Conservation (phyloP, 768 basidiomycete species). For the Rubroboletus pulcherrimus region DNA sequence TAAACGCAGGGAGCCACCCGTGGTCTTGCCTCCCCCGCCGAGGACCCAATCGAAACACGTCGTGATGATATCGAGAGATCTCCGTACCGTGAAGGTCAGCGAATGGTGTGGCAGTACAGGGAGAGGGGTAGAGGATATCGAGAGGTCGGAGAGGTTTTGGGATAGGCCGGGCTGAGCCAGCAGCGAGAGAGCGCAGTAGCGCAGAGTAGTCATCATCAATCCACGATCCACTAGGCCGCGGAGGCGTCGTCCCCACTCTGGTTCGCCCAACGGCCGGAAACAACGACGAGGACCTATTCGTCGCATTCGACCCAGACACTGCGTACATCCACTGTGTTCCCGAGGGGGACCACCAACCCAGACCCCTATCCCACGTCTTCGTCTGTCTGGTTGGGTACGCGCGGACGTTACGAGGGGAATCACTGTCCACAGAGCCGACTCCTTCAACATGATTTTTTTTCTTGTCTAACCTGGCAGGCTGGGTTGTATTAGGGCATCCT, state of each 20-base stretch:
- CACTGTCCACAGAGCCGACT: constrained; percentile 19
- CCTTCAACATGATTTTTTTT: constrained; percentile 12
- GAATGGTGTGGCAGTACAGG: not conserved
- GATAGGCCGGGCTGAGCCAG: too few species aligned
- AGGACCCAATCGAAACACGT: constrained; percentile 27
- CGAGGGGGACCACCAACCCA: constrained; percentile 40
- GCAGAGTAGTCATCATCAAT: too few species aligned
- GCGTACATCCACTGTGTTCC: constrained; percentile 32
- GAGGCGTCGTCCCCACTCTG: too few species aligned
- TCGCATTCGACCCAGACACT: constrained; percentile 14
- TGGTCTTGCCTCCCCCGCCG: constrained; percentile 31
- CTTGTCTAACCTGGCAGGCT: constrained; percentile 1
- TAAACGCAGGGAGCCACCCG: constrained; percentile 16
- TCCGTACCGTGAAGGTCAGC: constrained; percentile 33
- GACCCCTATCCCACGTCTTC: constrained; percentile 56
- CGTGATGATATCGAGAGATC: constrained; percentile 21
- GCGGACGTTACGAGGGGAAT: constrained; percentile 37
- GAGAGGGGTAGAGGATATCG: too few species aligned
- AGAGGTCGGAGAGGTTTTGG: too few species aligned
- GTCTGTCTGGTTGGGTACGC: constrained; percentile 49
- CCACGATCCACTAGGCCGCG: too few species aligned
- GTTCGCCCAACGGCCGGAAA: constrained; percentile 19
- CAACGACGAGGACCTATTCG: constrained; percentile 20
- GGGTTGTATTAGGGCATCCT: constrained; percentile 1
- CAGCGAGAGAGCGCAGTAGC: too few species aligned